These are phyloP conservation scores for Carex myosuroides DNA, from an alignment of 176 grass and related monocot genomes.

Conservation along the genomic window DNA sequence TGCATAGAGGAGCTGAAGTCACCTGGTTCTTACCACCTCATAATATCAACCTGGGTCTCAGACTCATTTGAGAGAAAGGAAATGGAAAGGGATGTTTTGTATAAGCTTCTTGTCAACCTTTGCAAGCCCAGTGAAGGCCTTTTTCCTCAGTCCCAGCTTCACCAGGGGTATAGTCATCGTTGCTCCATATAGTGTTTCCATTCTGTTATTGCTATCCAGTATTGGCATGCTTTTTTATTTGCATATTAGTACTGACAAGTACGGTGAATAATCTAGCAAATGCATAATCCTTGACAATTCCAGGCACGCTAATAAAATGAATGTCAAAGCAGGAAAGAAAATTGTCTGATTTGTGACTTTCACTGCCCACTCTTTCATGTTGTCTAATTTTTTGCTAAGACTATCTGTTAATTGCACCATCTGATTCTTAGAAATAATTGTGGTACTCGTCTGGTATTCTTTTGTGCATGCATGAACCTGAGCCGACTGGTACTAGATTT, in stretches of 20 bases:
- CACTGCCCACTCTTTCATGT: neutral
- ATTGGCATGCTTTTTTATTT: neutral
- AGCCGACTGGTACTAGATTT: neutral
- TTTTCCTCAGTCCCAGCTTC: slow-evolving; percentile 55
- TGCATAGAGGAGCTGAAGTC: slow-evolving; percentile 95
- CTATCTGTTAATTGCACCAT: neutral
- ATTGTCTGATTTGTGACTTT: neutral
- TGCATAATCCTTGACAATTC: neutral
- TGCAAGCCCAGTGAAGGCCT: slow-evolving; percentile 51
- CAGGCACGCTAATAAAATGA: neutral
- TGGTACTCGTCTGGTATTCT: neutral
- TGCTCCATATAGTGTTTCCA: neutral
- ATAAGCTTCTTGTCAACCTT: slow-evolving; percentile 73
- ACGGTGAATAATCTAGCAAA: neutral
- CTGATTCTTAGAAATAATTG: neutral
- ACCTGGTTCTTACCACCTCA: slow-evolving; percentile 61
- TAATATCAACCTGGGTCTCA: slow-evolving; percentile 85
- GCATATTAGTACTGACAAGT: neutral
- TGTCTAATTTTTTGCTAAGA: neutral
- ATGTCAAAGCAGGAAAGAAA: neutral
- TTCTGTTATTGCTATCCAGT: neutral
- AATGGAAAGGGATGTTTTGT: slow-evolving; percentile 71
- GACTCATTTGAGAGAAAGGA: slow-evolving; percentile 94
- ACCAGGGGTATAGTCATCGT: slow-evolving; percentile 49
- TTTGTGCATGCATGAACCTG: neutral